A percentile compares a stretch with the other conserved stretches of the same genome.
Conservation (phyloP, 2,329 filamentous ascomycete genomes). For the Myriosclerotinia scirpicola region DNA sequence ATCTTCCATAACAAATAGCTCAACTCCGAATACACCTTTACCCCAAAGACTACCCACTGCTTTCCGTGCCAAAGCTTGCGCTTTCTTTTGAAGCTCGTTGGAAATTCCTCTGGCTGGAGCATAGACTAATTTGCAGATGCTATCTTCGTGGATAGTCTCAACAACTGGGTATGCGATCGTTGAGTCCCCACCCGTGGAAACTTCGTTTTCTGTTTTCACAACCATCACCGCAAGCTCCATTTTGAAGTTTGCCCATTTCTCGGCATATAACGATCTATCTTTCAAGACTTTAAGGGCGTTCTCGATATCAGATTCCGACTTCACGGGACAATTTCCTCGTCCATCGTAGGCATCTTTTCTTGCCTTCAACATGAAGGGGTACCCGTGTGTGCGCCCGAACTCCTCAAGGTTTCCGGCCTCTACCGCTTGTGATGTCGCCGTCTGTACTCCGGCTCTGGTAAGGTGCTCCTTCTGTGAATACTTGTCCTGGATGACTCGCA, state of each 20-base stretch:
- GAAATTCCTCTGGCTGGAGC: constrained; percentile 75
- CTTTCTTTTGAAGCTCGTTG: constrained; percentile 58
- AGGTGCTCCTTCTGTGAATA: constrained; percentile 85
- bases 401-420: constrained; percentile 57
- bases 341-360: constrained; percentile 91
- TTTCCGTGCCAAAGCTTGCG: constrained; percentile 73
- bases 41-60: constrained; percentile 81
- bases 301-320: constrained; percentile 57
- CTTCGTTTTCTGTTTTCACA: constrained; percentile 75
- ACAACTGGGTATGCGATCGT: constrained; percentile 80
- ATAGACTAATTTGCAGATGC: constrained; percentile 90
- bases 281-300: constrained; percentile 70
- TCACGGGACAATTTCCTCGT: constrained; percentile 69
- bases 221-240: constrained; percentile 94
- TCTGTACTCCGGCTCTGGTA: constrained; percentile 63
- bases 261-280: constrained; percentile 60
- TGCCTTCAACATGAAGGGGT: constrained; percentile 90
- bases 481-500: constrained; percentile 92
- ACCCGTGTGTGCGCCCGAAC: constrained; percentile 66
- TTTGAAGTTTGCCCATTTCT: constrained; percentile 83
- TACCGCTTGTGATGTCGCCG: constrained; percentile 65
- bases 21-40: constrained; percentile 91
- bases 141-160: constrained; percentile 94
- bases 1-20: constrained; percentile 85
- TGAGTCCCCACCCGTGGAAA: constrained; percentile 47